Percentiles rank a stretch among this genome's conserved stretches.
Conservation (phyloP, 2,329 filamentous ascomycete genomes). For the Ophiocordyceps sinensis region DNA sequence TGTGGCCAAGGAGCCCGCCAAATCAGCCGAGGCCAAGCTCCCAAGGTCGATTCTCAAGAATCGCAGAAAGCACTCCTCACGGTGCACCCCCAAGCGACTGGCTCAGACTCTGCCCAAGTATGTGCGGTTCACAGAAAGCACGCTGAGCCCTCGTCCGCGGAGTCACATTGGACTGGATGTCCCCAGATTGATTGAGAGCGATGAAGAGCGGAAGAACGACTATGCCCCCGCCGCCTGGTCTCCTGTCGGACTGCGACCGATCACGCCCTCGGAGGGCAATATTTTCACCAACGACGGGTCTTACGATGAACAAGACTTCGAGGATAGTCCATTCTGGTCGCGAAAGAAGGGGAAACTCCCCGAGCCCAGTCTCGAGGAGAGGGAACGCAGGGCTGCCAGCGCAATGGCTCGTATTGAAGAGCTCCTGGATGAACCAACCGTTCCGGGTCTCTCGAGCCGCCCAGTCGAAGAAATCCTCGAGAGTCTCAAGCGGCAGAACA, state of each 20-base stretch:
- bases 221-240: background rate
- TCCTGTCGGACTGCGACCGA: background rate
- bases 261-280: background rate
- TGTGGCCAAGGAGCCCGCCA: constrained; percentile 7
- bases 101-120: constrained; percentile 10
- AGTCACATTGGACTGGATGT: constrained; percentile 13
- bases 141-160: constrained; percentile 11
- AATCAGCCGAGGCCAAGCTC: constrained; percentile 6
- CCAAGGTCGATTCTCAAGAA: constrained; percentile 15
- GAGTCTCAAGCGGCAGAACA: too few relatives aligned
- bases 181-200: constrained; percentile 4
- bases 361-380: too few relatives aligned
- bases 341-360: too few relatives aligned
- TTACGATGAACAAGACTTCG: too few relatives aligned
- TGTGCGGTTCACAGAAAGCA: constrained; percentile 16
- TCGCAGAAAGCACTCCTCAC: constrained; percentile 7
- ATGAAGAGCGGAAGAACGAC: background rate
- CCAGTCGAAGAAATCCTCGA: too few relatives aligned
- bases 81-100: constrained; percentile 11
- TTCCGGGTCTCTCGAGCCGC: too few relatives aligned
- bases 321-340: too few relatives aligned
- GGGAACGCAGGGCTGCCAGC: too few relatives aligned
- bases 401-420: too few relatives aligned
- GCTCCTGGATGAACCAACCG: too few relatives aligned
- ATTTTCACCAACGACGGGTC: background rate